Evolutionary conservation across 306 rosid genomes (phyloP), one percentile per base, ranked within the genome.

Genomic region (Citrullus amarus): DNA sequence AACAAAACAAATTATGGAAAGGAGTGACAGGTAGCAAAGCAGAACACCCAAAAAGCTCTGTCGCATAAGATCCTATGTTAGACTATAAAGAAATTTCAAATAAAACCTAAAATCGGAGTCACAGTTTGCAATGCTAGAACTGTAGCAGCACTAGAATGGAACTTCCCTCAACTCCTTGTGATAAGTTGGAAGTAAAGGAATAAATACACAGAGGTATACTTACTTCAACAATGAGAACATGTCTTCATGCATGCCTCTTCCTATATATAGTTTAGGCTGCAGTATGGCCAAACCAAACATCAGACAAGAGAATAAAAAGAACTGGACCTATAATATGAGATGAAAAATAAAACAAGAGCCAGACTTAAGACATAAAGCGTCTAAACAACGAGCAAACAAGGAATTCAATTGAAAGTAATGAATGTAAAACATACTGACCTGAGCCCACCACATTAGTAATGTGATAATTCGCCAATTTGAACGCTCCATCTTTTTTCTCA

Each of bases 401-500:
- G 57, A 81, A 48, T 81, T 78, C 17, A 38, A 62, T 28, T 3
- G 15, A 75, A 57, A 78, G n/a, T 30, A 63, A 76, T 17, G 79
- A 61, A 83, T 41, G 70, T 41, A 56, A 62, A 81, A 77, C 73
- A 56, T 82, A 20, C 92, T 88, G 76, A 86, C 99, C 96, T 92
- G 99, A 86, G 97, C 89, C 99, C 99, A 96, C 99, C 99, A 92
- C 96, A 89, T 91, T 41, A 91, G 48, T 73, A 96, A 83, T 76
- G 97, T 90, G 83, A 91, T 9, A 71, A 90, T 76, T 80, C 86
- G 79, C 84, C 78, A 81, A 76, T 96, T 91, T 59, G 99, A 92
- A 60, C 93, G 90, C 86, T 96, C 99, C 89, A 92, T 58, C 67
- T 36, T 76, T 78, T 90, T 91, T 83, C 97, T 87, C 56, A 92